Evolutionary conservation across 2,329 filamentous ascomycete species (phyloP), one percentile per base, ranked within the genome.

Genomic region (Ceratocystis lukuohia): DNA sequence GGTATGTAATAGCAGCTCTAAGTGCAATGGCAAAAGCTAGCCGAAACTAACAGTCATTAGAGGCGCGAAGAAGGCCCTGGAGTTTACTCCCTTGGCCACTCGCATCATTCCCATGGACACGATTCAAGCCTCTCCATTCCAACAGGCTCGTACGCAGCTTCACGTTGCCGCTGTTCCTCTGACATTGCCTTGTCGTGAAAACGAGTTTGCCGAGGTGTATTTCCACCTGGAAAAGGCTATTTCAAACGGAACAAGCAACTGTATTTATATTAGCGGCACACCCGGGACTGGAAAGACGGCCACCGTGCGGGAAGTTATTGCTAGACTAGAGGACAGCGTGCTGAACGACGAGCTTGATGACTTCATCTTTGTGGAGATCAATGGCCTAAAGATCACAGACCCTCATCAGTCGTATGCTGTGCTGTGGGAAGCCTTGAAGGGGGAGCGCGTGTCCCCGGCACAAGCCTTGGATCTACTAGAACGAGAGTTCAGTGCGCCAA

Each of bases 351-450:
- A 97, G 75, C 82, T 99, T 53, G 94, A 99, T 72, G 93, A 97
- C 74, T 99, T 99, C 75, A 96, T 96, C 68, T 99, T 99, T 71
- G 92, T 99, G 69, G 94, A 99, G 75, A 97, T 99, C 77, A 99
- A 99, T 75, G 95, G 94, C 70, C 97, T 99, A 94, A 99, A 99
- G 78, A 92, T 99, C 71, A 96, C 94, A 0, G 94, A 99, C 74
- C 93, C 94, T 0, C 92, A 97, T 73, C 94, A 99, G 75, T 92
- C 94, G 0, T 99, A 99, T 75, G 88, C 90, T 1, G 78, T 99
- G 22, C 82, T 99, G 1, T 99, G 95, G 95, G 91, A 99, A 77
- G 93, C 94, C 0, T 79, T 99, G 68, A 93, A 93, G 73, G 92
- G 91, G 30, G 91, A 99, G 73, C 85, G 94, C 61, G 92, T 97